Evolutionary conservation across 2,329 filamentous ascomycete genomes (phyloP), one percentile per base, ranked within the genome.

Genomic region (Penicillium carneum): DNA sequence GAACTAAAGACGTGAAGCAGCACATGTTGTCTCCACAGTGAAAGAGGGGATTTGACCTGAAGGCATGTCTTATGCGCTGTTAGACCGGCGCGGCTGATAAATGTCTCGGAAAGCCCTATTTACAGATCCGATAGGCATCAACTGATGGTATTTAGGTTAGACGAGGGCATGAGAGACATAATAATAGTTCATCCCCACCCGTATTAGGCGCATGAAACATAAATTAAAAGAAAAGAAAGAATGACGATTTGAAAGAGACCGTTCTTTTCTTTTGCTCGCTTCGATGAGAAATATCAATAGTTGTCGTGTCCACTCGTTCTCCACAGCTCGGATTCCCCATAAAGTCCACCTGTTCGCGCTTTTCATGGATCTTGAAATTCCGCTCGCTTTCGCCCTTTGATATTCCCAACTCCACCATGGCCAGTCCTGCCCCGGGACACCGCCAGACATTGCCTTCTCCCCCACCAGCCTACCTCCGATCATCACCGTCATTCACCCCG

Each of bases 401-500:
- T 23, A 45, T 11, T 2, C 18, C 8, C 62, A 14, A 5, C 18
- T 26, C 23, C 62, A 64, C 26, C 55, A 77, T 77, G 75, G 71
- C 74, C 10, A 71, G 66, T 63, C 66, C 70, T 39, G 57, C 68
- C 18, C 62, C 67, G 43, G 62, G 51, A 38, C 69, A 71, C 50
- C 69, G 63, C 43, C 71, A 71, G 38, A 71, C 76, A 50, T 68
- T 77, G 39, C 75, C 79, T 39, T 76, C 79, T 69, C 79, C 79
- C 62, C 74, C 79, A n/a, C 76, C 78, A 31, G 78, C 78, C 63
- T 80, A 81, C 65, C 71, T 80, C 63, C 71, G 74, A 63, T 74
- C 77, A 50, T 75, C 77, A 57, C 71, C 76, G 62, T 72, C 76
- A 38, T 66, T 72, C 41, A 65, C 69, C 49, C 53, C 69, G 38